Evolutionary conservation across 257 asterid species (phyloP).

Genomic region (Gentiana dahurica): DNA sequence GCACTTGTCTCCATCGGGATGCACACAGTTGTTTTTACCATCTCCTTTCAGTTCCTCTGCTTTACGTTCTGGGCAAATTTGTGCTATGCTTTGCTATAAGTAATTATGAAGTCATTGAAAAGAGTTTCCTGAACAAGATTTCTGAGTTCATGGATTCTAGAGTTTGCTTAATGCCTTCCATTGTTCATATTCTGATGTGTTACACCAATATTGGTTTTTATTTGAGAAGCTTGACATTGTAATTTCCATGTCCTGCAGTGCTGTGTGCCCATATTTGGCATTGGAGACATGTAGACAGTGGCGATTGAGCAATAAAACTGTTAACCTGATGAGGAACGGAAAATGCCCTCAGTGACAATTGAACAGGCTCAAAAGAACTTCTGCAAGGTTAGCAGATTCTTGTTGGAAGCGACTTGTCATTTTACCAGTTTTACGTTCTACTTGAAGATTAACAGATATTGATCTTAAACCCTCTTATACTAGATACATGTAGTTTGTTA

Average conservation of each 20-base stretch:
- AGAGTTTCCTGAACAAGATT: no score
- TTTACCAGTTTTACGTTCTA: not conserved
- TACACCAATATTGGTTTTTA: not conserved
- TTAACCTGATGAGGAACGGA: slow-evolving; percentile 95
- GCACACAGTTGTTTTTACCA: no score
- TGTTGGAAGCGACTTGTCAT: slow-evolving; percentile 4
- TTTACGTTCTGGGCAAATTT: no score
- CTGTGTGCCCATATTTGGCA: slow-evolving; percentile 97
- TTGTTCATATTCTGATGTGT: not conserved
- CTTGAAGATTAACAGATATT: no score
- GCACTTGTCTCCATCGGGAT: no score
- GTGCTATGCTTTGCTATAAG: no score
- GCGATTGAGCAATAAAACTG: slow-evolving; percentile 96
- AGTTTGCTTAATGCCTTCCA: not conserved
- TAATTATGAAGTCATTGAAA: no score
- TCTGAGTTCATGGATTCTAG: no score
- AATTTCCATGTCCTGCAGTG: slow-evolving; percentile 33
- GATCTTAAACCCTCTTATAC: no score
- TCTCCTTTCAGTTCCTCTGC: no score
- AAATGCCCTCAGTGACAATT: slow-evolving; percentile 95
- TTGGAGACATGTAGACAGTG: slow-evolving; percentile 96
- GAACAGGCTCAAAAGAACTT: slow-evolving; percentile 98
- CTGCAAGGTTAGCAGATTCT: slow-evolving; percentile 52
- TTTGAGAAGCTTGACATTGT: not conserved
- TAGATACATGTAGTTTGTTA: no score